Conservation (phyloP, 78 protist genomes). For the Creolimax fragrantissima region DNA sequence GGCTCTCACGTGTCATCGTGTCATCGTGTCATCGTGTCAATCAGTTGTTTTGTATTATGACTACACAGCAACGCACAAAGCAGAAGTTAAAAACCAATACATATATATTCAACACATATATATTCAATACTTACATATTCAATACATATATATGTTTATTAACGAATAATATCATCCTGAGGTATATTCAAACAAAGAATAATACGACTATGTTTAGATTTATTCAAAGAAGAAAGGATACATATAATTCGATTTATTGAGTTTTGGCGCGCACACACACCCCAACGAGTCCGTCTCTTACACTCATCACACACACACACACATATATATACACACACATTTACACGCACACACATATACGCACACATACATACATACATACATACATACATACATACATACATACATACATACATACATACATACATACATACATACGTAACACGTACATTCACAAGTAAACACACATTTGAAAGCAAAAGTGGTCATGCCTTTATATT, state of each 20-base stretch:
- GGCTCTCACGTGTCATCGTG: too few species aligned
- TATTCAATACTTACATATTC: not conserved
- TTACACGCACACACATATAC: not conserved
- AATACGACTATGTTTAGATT: not conserved
- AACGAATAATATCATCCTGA: not conserved
- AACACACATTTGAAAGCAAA: too few species aligned
- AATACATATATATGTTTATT: not conserved
- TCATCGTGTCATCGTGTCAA: too few species aligned
- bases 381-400: not conserved
- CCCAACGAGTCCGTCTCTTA: not conserved
- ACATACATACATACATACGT: not conserved
- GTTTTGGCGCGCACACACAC: not conserved
- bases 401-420: not conserved
- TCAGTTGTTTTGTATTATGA: too few species aligned
- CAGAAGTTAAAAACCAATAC: too few species aligned
- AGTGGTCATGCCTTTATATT: not conserved
- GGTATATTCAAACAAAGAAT: not conserved
- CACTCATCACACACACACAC: not conserved
- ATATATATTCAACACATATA: too few species aligned
- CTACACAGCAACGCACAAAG: too few species aligned
- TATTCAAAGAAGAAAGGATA: not conserved
- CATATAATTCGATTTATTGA: not conserved
- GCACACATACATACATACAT: not conserved
- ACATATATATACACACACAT: not conserved
- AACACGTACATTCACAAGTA: not conserved